A percentile compares a stretch with the other conserved stretches of the same genome.
Evolutionary conservation across 805 yeast species (phyloP).

Genomic region (Komagataella kurtzmanii): DNA sequence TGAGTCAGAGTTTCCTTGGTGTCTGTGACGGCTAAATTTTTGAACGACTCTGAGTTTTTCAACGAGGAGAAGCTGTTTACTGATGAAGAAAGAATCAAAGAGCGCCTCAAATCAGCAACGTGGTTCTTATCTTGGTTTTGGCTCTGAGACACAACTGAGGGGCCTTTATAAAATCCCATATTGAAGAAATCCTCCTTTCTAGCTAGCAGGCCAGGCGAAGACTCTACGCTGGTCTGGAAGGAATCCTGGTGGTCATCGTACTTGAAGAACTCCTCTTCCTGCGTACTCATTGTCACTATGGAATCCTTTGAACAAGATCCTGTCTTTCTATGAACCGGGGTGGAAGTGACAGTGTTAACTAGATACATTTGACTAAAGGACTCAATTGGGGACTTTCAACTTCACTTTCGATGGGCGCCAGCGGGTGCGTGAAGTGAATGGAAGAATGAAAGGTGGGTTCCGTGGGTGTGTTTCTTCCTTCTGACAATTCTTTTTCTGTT

Average conservation of each 20-base stretch:
- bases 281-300: constrained; percentile 7
- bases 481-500: neutral
- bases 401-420: neutral
- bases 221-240: constrained; percentile 21
- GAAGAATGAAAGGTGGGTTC: neutral
- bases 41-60: neutral
- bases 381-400: neutral
- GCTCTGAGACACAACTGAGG: neutral
- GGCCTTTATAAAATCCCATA: constrained; percentile 3
- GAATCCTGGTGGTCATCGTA: constrained; percentile 19
- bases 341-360: neutral
- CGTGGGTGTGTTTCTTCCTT: neutral
- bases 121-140: constrained; percentile 8
- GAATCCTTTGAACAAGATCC: constrained; percentile 17
- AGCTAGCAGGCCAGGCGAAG: constrained; percentile 8
- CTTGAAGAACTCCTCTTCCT: constrained; percentile 20
- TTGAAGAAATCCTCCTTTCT: constrained; percentile 1
- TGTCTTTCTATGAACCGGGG: constrained; percentile 3
- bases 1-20: constrained; percentile 16
- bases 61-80: neutral
- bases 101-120: constrained; percentile 16
- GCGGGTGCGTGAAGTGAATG: neutral
- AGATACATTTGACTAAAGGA: neutral
- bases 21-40: neutral
- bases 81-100: constrained; percentile 19